These are phyloP conservation scores for Penicillium sclerotigenum DNA, from an alignment of 2,329 filamentous ascomycete species.

Conservation along the genomic window DNA sequence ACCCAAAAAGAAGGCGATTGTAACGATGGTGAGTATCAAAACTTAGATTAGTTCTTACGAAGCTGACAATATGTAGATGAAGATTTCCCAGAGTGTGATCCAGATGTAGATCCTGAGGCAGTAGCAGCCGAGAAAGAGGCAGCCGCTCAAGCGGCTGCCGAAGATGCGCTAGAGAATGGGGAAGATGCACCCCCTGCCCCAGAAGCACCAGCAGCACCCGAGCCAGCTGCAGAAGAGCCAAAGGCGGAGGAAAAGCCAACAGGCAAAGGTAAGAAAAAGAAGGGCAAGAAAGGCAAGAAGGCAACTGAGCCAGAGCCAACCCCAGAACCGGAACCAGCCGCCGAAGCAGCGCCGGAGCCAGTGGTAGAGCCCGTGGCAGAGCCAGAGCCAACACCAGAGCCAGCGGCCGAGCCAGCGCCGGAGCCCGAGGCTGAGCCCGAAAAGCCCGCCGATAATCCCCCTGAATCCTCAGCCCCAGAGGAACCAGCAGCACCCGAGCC, in stretches of 20 bases:
- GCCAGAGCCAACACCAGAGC: too few species aligned
- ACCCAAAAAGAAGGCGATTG: constrained; percentile 7
- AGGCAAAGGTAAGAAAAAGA: constrained; percentile 16
- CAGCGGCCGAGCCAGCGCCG: too few species aligned
- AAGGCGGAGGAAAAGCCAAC: not conserved
- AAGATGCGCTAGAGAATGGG: constrained; percentile 31
- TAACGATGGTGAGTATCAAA: constrained; percentile 24
- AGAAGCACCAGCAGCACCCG: constrained; percentile 1
- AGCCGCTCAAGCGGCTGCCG: constrained; percentile 31
- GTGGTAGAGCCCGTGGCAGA: too few species aligned
- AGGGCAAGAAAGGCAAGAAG: constrained; percentile 14
- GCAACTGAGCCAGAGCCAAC: not conserved
- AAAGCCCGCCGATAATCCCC: too few species aligned
- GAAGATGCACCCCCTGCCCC: constrained; percentile 2
- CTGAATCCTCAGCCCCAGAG: not conserved
- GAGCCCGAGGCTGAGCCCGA: too few species aligned
- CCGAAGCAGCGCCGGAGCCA: not conserved
- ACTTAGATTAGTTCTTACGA: not conserved
- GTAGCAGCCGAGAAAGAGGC: constrained; percentile 37
- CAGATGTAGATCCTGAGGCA: constrained; percentile 28
- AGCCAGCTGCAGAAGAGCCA: constrained; percentile 7
- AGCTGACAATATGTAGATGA: constrained; percentile 26
- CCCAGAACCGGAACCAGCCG: constrained; percentile 11
- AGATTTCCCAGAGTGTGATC: constrained; percentile 35
- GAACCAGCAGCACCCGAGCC: constrained; percentile 3